Base-by-base conservation (phyloP, 2,329 filamentous ascomycete genomes). In the Talaromyces atroroseus region DNA sequence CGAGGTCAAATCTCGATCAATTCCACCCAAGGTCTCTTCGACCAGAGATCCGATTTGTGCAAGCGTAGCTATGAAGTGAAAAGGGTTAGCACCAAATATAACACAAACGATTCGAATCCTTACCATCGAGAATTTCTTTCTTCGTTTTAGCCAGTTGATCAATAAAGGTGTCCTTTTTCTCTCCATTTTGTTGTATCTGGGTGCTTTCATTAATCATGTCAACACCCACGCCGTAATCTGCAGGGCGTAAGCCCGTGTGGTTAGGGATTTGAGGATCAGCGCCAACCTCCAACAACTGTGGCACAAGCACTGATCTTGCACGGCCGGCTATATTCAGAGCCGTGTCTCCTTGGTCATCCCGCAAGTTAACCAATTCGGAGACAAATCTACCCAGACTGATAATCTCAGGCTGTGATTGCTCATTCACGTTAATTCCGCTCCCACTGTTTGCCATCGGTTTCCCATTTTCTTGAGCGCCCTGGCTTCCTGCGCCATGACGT, bases 291-390 rank as follows among this genome's bases (percentile, higher is more conserved):
- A 97, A 80, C 32, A 99, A 79, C 69, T 99, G 94, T n/a, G 91
- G 92, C 57, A 97, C 95, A 64, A 99, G 96, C 65, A 90, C 95
- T 69, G 96, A 97, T 21, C 91, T 90, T 63, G 96, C 95, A 59
- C 94, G 82, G 1, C 94, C 92, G 1, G 92, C 94, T 60, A 97
- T 87, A 64, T 96, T 96, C 20, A 99, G 78, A 0, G 94, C 94
- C 0, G 94, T 99, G 67, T 99, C 95, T 0, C 94, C 94, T 34
- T 89, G 88, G 65, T 92, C 91, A 71, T 99, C 94, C 65, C 92
- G 89, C 0, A 92, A 88, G 65, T 99, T 97, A 59, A 99, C 92
- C 71, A 99, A 95, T 68, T 97, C 92, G 49, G 88, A 90, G 83
- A 99, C 95, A 74, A 99, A 99, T 38, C 90, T 86, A 29, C 90